Conservation (phyloP, 345 rosid species). For the Kernera saxatilis region DNA sequence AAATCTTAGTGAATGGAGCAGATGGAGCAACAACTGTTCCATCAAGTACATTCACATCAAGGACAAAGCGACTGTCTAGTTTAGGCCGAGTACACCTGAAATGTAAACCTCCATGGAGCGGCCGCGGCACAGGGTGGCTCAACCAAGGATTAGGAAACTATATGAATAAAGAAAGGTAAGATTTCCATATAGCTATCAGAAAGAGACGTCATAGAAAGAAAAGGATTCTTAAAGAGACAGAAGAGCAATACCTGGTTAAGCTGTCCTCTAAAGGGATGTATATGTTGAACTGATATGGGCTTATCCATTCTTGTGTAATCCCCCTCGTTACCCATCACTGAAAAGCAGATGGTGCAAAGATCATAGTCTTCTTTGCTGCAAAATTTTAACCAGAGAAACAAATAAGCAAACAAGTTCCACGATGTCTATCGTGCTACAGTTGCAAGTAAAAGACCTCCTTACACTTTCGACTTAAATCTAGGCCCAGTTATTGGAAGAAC, state of each 20-base stretch:
- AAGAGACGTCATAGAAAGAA: not conserved
- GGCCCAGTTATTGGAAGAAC: constrained; percentile 84
- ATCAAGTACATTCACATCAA: constrained; percentile 81
- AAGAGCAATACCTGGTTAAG: constrained; percentile 37
- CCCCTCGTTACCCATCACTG: constrained; percentile 55
- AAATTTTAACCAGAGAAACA: not conserved
- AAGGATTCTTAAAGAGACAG: not conserved
- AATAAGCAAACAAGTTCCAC: not conserved
- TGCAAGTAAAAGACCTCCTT: constrained; percentile 28
- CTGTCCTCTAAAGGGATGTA: constrained; percentile 31
- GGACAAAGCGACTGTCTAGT: constrained; percentile 70
- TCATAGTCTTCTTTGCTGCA: constrained; percentile 80
- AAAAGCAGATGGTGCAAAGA: constrained; percentile 84
- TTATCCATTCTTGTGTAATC: constrained; percentile 70
- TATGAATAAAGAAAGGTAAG: not conserved
- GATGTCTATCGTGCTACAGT: not conserved
- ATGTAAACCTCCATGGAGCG: constrained; percentile 15
- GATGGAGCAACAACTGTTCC: constrained; percentile 78
- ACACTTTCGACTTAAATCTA: constrained; percentile 90
- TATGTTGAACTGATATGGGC: constrained; percentile 38
- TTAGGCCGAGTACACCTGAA: constrained; percentile 39
- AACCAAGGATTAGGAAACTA: constrained; percentile 31
- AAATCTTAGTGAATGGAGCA: constrained; percentile 75
- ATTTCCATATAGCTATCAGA: not conserved
- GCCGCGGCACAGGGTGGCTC: constrained; percentile 22